phyloP scores from a whole-genome alignment of 2,329 filamentous ascomycete species.

The Colletotrichum plurivorum region DNA sequence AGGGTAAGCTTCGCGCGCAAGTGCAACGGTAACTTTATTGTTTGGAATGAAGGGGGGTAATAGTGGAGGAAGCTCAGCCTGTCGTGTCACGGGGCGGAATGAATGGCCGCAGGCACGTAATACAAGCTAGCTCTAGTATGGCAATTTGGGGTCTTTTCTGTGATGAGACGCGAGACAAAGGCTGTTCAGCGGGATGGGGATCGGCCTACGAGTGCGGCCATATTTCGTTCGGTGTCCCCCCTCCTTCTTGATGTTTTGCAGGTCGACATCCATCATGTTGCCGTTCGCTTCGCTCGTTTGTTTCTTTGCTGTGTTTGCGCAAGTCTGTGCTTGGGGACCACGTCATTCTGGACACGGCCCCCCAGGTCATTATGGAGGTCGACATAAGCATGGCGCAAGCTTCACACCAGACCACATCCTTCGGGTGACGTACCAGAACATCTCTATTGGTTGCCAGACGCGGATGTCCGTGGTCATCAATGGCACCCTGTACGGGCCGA shows the following conservation, averaged over 20 bases:
- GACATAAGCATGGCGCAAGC: constrained; percentile 20
- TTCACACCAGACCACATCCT: constrained; percentile 30
- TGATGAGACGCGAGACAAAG: constrained; percentile 14
- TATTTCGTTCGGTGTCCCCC: not conserved
- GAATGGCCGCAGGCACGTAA: constrained; percentile 6
- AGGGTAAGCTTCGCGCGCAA: not conserved
- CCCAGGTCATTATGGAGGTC: constrained; percentile 34
- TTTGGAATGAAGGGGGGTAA: not conserved
- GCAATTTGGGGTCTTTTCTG: not conserved
- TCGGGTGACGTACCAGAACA: constrained; percentile 47
- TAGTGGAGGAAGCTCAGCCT: not conserved
- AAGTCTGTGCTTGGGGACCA: constrained; percentile 27
- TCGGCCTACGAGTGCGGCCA: not conserved
- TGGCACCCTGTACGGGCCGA: constrained; percentile 66
- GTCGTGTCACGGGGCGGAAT: not conserved
- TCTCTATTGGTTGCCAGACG: constrained; percentile 61
- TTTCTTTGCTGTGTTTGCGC: constrained; percentile 22
- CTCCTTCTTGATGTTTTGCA: not conserved
- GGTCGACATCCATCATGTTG: constrained; percentile 18
- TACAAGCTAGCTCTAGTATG: constrained; percentile 6
- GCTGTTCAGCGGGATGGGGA: constrained; percentile 1
- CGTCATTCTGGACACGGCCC: constrained; percentile 9
- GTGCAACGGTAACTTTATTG: constrained; percentile 12
- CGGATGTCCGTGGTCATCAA: constrained; percentile 66
- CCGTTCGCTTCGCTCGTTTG: constrained; percentile 17